Evolutionary conservation across 768 basidiomycete genomes (phyloP).

Genomic region (Tephrocybe sp.): DNA sequence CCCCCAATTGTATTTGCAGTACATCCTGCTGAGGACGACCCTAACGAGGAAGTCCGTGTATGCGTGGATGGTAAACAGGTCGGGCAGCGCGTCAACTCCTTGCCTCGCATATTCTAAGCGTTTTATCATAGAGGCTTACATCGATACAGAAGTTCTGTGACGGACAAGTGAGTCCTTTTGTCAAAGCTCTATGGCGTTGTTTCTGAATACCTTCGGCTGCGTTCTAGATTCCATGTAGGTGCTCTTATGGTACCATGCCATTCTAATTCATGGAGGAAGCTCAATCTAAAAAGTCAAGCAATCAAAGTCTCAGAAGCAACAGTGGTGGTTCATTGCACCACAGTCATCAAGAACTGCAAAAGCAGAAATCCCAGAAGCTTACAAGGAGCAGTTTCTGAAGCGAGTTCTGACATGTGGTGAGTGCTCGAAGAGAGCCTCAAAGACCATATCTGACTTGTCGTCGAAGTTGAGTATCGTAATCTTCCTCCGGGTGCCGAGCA

Average conservation of each 20-base stretch:
- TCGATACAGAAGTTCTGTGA: slow-evolving; percentile 79
- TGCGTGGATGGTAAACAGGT: slow-evolving; percentile 88
- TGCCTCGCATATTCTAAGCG: neutral
- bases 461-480: slow-evolving; percentile 65
- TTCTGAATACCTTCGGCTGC: neutral
- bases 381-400: slow-evolving; percentile 49
- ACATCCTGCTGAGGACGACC: slow-evolving; percentile 38
- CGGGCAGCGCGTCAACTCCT: slow-evolving; percentile 38
- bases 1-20: slow-evolving; percentile 80
- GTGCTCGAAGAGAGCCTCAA: slow-evolving; percentile 17
- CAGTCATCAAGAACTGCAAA: slow-evolving; percentile 42
- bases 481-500: slow-evolving; percentile 61
- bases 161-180: slow-evolving; percentile 48
- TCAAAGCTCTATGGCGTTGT: slow-evolving; percentile 6
- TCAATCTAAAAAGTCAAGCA: slow-evolving; percentile 48
- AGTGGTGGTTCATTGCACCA: slow-evolving; percentile 61
- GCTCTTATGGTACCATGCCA: neutral
- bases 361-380: slow-evolving; percentile 51
- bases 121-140: slow-evolving; percentile 56
- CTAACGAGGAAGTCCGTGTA: slow-evolving; percentile 55
- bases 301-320: slow-evolving; percentile 54
- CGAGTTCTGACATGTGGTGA: slow-evolving; percentile 71
- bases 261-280: neutral
- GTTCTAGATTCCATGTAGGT: slow-evolving; percentile 22
- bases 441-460: neutral